Percentiles rank a stretch among this genome's conserved stretches.
phyloP scores from a whole-genome alignment of 1,284 basidiomycete genomes.

The Heterobasidion parviporum region DNA sequence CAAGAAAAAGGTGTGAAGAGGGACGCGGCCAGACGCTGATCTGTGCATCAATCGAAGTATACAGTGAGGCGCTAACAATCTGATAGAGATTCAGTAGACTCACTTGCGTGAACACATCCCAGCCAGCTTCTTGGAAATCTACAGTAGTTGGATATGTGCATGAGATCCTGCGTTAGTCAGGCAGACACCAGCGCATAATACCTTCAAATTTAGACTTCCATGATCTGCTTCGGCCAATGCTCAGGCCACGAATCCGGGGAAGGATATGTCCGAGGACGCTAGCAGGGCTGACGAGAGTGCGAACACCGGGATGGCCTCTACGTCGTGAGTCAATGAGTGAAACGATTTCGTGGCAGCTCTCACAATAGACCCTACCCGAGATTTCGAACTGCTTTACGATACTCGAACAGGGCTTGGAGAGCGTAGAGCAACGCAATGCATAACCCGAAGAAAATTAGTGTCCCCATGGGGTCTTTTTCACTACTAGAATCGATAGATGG shows the following conservation, averaged over 20 bases:
- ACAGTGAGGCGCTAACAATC: no score
- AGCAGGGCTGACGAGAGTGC: background rate
- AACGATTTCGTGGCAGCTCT: background rate
- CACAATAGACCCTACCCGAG: background rate
- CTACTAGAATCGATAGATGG: no score
- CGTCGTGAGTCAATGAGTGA: background rate
- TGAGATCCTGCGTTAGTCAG: background rate
- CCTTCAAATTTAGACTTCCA: background rate
- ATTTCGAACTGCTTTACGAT: background rate
- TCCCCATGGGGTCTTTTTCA: no score
- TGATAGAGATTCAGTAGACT: background rate
- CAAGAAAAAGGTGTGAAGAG: background rate
- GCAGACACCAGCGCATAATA: background rate
- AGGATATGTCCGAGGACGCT: background rate
- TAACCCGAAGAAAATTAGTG: background rate
- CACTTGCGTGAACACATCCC: background rate
- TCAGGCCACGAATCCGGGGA: background rate
- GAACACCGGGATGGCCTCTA: background rate
- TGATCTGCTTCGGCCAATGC: background rate
- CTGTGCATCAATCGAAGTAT: background rate
- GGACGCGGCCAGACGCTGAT: constrained; percentile 3
- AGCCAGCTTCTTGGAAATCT: constrained; percentile 1
- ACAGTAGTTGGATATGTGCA: background rate
- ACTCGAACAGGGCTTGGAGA: background rate
- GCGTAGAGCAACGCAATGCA: background rate